Evolutionary conservation across 345 rosid species (phyloP), one percentile per base, ranked within the genome.

Genomic region (Stellera chamaejasme): DNA sequence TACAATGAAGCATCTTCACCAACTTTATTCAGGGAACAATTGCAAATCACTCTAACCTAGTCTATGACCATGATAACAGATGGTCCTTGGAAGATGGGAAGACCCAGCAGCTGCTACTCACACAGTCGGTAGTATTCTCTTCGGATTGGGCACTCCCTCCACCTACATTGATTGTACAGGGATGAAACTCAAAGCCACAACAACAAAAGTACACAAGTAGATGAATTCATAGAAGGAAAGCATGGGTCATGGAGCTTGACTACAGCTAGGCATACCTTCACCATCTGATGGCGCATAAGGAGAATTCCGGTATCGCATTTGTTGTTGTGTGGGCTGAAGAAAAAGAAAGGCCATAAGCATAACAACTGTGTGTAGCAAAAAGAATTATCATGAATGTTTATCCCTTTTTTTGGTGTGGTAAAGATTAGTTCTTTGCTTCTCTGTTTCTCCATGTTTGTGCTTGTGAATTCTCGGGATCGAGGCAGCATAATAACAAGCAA

Each of bases 291-390:
- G 98, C 57, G 89, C 93, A 62, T 74, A 86, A 59, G 97, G 94
- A 52, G 99, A 93, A 68, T 87, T 93, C 62, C 99, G 74, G 72
- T 93, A 93, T 61, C 99, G 80, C 26, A 96, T 93, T 78, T 84
- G 97, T 67, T 93, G 97, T 74, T 93, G 97, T 27, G 99, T 89
- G 60, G 97, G 97, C 99, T 93, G 66, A 32, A 50, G 60, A 65
- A 56, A 36, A 48, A n/a, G 44, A 7, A 14, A 27, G 10, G 28
- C 12, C 39, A 15, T 32, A 32, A 32, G 39, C 39, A 32, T 32
- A 32, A 5, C 9, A 32, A 32, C 3, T 32, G 9, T 8, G 3
- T 32, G 39, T 4, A 32, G 3, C 23, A 32, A 32, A 5, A 32
- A 32, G 7, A 32, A 8, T 32, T 5, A 5, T 32, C 9, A 5